phyloP scores from a whole-genome alignment of 2,329 filamentous ascomycete genomes.

The Periconia macrospinosa region DNA sequence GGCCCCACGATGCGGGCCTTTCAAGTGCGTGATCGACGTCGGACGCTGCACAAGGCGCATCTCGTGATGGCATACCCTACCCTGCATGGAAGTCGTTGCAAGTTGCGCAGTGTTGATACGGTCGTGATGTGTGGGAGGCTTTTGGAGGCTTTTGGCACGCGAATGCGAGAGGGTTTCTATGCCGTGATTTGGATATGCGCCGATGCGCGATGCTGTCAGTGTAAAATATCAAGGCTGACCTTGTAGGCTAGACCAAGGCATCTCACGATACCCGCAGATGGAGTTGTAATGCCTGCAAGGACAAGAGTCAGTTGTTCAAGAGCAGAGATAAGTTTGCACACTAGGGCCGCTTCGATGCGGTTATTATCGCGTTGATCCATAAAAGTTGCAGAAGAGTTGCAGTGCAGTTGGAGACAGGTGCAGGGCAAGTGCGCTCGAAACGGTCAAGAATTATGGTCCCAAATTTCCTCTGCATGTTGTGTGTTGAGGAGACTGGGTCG shows the following conservation, averaged over 20 bases:
- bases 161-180: constrained; percentile 12
- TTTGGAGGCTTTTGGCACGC: constrained; percentile 5
- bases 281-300: neutral
- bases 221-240: neutral
- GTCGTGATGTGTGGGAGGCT: constrained; percentile 16
- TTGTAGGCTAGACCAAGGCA: neutral
- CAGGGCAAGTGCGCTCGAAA: constrained; percentile 6
- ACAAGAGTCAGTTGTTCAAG: neutral
- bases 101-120: constrained; percentile 4
- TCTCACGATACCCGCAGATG: neutral
- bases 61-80: constrained; percentile 15
- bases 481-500: constrained; percentile 1
- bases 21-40: constrained; percentile 11
- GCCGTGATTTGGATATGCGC: constrained; percentile 12
- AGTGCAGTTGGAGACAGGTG: constrained; percentile 1
- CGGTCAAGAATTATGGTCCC: constrained; percentile 6
- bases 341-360: constrained; percentile 14
- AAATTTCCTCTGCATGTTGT: constrained; percentile 10
- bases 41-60: constrained; percentile 5
- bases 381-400: constrained; percentile 8
- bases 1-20: constrained; percentile 9
- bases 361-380: constrained; percentile 6
- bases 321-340: neutral
- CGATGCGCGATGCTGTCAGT: constrained; percentile 16
- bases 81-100: constrained; percentile 9